Base-by-base conservation (phyloP, 2,329 filamentous ascomycete species). In the Cercospora janseana region DNA sequence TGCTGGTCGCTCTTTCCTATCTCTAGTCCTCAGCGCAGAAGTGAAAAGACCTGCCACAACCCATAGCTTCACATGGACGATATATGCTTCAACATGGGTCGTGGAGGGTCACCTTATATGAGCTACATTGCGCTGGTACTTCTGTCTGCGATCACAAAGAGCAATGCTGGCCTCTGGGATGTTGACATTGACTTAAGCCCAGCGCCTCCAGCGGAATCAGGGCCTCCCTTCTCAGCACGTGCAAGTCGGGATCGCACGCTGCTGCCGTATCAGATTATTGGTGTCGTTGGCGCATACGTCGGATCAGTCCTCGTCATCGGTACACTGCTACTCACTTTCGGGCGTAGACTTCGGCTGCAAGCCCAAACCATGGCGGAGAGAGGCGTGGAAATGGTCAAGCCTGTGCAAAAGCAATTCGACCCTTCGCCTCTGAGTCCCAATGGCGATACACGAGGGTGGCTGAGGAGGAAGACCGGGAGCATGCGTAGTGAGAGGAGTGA, bases 261-360 rank as follows among this genome's bases (percentile, higher is more conserved):
- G 49, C 80, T 96, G 16, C 88, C 90, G 13, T 84, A 82, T 52
- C 86, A 96, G 69, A 84, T 96, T 60, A 86, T 87, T 57, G 88
- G 85, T 59, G 87, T 97, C 53, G 79, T 92, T 52, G 89, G 85
- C 54, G 85, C 87, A 52, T 96, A 96, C 80, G 78, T 91, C 51
- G 69, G 88, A 54, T 87, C 83, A 27, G 78, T 94, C 64, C 76
- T 89, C 63, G 70, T 93, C 62, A 81, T 93, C 62, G 84, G 88
- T 61, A 74, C 81, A 26, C 72, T 75, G 47, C 66, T 78, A n/a
- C 68, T 77, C 55, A 76, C 73, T 1, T 55, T 75, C 16, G 74
- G 74, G 31, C 64, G 70, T 60, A 68, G 62, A 47, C 67, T 72
- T 61, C 67, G 75, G 52, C 66, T 68, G 51, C 66, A 63, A 70